A percentile compares a stretch with the other conserved stretches of the same genome.
Conservation (phyloP, 192 early-diverging fungal species). For the Podila minutissima region DNA sequence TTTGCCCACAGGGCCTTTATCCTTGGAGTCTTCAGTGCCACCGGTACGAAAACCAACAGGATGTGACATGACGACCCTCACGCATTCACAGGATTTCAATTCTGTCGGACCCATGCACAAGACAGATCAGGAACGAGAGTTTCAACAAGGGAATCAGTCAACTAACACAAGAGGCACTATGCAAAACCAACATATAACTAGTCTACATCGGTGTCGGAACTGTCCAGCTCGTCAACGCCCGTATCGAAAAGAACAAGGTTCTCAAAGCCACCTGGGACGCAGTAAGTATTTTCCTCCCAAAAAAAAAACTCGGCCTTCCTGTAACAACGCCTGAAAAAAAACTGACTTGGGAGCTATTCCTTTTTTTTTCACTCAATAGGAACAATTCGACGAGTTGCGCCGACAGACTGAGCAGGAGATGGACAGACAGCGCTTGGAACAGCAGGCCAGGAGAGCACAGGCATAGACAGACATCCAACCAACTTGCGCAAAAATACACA, state of each 20-base stretch:
- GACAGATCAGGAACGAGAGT: not conserved
- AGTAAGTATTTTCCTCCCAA: conserved; percentile 11
- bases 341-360: not conserved
- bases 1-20: conserved; percentile 40
- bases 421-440: conserved; percentile 45
- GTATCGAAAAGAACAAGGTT: conserved; percentile 50
- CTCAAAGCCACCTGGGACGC: conserved; percentile 47
- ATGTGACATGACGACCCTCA: not conserved
- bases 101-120: not conserved
- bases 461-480: not conserved
- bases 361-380: conserved; percentile 4
- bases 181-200: not conserved
- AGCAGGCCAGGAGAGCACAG: conserved; percentile 39
- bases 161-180: not conserved
- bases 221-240: conserved; percentile 47
- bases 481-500: not conserved
- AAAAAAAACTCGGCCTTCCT: not conserved
- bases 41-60: conserved; percentile 13
- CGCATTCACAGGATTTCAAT: not conserved
- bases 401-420: conserved; percentile 38
- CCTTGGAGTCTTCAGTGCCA: conserved; percentile 43
- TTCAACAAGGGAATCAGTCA: not conserved
- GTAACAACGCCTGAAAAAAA: not conserved
- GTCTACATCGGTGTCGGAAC: conserved; percentile 50
- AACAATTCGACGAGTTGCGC: conserved; percentile 51